These are phyloP conservation scores for Neurospora terricola DNA, from an alignment of 495 filamentous ascomycete species.

Conservation along the genomic window DNA sequence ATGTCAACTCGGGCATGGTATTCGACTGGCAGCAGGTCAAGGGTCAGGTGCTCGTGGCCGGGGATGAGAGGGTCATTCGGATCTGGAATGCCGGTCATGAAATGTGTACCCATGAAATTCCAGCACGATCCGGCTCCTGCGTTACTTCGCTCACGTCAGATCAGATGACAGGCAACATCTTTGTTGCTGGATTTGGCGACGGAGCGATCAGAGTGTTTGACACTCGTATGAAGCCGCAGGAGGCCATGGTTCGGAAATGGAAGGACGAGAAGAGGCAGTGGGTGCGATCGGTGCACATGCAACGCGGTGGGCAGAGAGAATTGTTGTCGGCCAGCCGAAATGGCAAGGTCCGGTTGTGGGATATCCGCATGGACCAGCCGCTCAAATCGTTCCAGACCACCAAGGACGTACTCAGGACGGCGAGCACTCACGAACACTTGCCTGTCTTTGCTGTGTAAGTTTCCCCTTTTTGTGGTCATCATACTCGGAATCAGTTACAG, in stretches of 20 bases:
- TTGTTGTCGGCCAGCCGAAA: conserved; percentile 78
- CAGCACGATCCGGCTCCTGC: conserved; percentile 88
- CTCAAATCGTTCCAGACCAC: conserved; percentile 65
- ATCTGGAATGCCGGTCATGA: conserved; percentile 94
- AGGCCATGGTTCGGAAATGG: conserved; percentile 90
- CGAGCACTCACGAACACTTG: conserved; percentile 92
- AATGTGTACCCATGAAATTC: conserved; percentile 88
- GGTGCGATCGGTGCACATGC: conserved; percentile 94
- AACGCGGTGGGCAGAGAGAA: conserved; percentile 86
- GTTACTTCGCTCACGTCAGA: conserved; percentile 94
- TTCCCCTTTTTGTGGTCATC: background rate
- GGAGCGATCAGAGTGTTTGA: conserved; percentile 95
- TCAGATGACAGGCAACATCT: conserved; percentile 91
- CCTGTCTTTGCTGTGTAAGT: conserved; percentile 94
- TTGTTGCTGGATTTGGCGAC: conserved; percentile 93
- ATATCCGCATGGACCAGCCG: conserved; percentile 74
- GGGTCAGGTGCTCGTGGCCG: conserved; percentile 85
- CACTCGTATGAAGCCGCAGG: conserved; percentile 66
- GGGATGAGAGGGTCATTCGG: conserved; percentile 88
- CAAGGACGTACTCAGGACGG: conserved; percentile 67
- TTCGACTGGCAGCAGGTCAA: conserved; percentile 99
- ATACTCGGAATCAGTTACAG: background rate
- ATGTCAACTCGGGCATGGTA: conserved; percentile 86
- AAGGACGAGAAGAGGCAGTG: conserved; percentile 77
- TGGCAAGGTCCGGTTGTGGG: conserved; percentile 92